phyloP scores from a whole-genome alignment of 2,329 filamentous ascomycete species.

The Paraconiothyrium brasiliense region DNA sequence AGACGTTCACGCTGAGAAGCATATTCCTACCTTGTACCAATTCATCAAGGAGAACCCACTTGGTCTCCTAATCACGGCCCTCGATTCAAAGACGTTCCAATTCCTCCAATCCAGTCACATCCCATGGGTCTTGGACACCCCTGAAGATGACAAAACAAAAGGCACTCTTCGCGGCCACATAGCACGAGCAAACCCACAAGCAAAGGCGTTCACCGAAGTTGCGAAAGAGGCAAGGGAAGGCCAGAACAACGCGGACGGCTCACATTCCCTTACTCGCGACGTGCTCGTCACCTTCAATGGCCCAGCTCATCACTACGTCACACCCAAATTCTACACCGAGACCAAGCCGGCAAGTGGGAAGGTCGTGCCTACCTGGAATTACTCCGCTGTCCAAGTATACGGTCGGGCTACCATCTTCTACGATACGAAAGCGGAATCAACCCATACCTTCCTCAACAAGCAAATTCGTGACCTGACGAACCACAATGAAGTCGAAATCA shows the following conservation, averaged over 20 bases:
- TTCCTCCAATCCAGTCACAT: slow-evolving; percentile 37
- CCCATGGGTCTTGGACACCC: slow-evolving; percentile 50
- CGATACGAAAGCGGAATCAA: slow-evolving; percentile 59
- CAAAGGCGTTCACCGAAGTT: slow-evolving; percentile 66
- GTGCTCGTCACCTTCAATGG: slow-evolving; percentile 71
- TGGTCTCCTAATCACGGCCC: slow-evolving; percentile 70
- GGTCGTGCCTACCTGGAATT: slow-evolving; percentile 77
- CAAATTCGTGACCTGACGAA: slow-evolving; percentile 65
- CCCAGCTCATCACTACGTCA: slow-evolving; percentile 69
- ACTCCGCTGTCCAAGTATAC: slow-evolving; percentile 71
- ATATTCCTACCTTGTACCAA: slow-evolving; percentile 60
- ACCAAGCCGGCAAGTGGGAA: slow-evolving; percentile 72
- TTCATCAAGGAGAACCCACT: slow-evolving; percentile 69
- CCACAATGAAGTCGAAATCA: slow-evolving; percentile 63
- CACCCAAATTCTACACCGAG: slow-evolving; percentile 69
- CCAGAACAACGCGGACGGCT: slow-evolving; percentile 13
- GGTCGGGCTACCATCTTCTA: slow-evolving; percentile 65
- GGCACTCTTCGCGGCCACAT: slow-evolving; percentile 68
- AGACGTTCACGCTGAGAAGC: slow-evolving; percentile 55
- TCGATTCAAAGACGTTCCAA: slow-evolving; percentile 44
- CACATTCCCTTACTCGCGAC: slow-evolving; percentile 55
- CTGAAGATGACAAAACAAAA: slow-evolving; percentile 52
- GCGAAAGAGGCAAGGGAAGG: slow-evolving; percentile 48
- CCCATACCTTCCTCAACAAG: slow-evolving; percentile 58
- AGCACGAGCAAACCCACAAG: slow-evolving; percentile 70